Evolutionary conservation across 805 yeast species (phyloP), one percentile per base, ranked within the genome.

Genomic region (Torulaspora franciscae): DNA sequence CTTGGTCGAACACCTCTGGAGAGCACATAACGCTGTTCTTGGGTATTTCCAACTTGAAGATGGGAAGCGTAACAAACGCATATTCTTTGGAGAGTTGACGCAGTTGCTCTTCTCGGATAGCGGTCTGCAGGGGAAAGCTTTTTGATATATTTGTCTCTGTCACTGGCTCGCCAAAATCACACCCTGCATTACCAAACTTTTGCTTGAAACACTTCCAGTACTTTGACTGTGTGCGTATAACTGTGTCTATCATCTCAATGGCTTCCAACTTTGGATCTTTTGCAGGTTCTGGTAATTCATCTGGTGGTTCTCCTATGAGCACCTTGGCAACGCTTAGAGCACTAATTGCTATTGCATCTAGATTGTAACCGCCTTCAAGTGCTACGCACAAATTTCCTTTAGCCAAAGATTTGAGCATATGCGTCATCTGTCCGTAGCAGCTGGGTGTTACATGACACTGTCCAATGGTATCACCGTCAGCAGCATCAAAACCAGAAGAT

Each of bases 401-500:
- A 2, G 97, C 96, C 35, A 93, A 68, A 32, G 87, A 79, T 66
- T 90, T 90, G 52, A 93, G 71, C 81, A 82, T 75, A 60, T 89
- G 95, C 3, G 97, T 86, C 96, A 93, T 89, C 51, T 89, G 90
- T 7, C 96, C 97, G 63, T 93, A 93, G 10, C 96, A 96, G 30
- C 89, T 84, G 1, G 99, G 99, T 0, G 96, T 76, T 1, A 93
- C 95, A 62, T 87, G 95, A 64, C 97, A 93, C 37, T 91, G 95
- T 8, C 99, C 99, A 51, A 93, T 86, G 47, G 88, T 83, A 66
- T 93, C 99, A 48, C 98, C 98, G 58, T 87, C 96, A 1, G 99
- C 99, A 15, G 99, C 99, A 68, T 93, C 99, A 57, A 93, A 93
- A 0, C 99, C 99, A 0, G 98, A 82, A 14, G 96, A 86, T 26